These are phyloP conservation scores for Candida dubliniensis DNA, from an alignment of 1,139 yeast species.

Conservation along the genomic window DNA sequence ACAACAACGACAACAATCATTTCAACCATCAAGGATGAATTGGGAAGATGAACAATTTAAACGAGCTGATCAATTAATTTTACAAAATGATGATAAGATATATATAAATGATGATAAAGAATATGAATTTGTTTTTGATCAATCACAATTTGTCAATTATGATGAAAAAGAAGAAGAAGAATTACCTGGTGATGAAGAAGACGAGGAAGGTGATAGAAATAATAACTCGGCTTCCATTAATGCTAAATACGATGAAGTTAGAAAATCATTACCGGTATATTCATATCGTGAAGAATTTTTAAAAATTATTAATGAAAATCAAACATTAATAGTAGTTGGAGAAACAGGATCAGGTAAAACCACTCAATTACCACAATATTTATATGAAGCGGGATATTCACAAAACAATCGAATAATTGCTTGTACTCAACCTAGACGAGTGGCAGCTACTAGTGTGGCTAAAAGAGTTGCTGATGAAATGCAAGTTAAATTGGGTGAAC, in stretches of 20 bases:
- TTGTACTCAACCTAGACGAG: conserved; percentile 94
- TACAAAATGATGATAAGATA: conserved; percentile 45
- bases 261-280: conserved; percentile 77
- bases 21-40: conserved; percentile 30
- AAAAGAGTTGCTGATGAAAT: conserved; percentile 87
- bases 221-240: not conserved
- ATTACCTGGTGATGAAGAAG: conserved; percentile 22
- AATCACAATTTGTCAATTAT: conserved; percentile 70
- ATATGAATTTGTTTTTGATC: conserved; percentile 84
- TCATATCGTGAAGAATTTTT: conserved; percentile 61
- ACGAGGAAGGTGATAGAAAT: conserved; percentile 13
- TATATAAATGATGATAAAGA: conserved; percentile 43
- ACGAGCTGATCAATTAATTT: conserved; percentile 41
- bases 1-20: conserved; percentile 11
- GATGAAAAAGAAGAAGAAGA: conserved; percentile 46
- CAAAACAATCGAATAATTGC: conserved; percentile 56
- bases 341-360: conserved; percentile 49
- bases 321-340: conserved; percentile 79
- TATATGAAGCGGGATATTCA: conserved; percentile 80
- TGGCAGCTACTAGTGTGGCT: conserved; percentile 94
- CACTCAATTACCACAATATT: conserved; percentile 88
- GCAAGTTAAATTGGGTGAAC: conserved; percentile 66
- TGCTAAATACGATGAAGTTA: conserved; percentile 37
- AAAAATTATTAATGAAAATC: conserved; percentile 61
- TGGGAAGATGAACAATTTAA: conserved; percentile 69